Evolutionary conservation across 441 rosid species (phyloP).

Genomic region (Mallotus repandus): DNA sequence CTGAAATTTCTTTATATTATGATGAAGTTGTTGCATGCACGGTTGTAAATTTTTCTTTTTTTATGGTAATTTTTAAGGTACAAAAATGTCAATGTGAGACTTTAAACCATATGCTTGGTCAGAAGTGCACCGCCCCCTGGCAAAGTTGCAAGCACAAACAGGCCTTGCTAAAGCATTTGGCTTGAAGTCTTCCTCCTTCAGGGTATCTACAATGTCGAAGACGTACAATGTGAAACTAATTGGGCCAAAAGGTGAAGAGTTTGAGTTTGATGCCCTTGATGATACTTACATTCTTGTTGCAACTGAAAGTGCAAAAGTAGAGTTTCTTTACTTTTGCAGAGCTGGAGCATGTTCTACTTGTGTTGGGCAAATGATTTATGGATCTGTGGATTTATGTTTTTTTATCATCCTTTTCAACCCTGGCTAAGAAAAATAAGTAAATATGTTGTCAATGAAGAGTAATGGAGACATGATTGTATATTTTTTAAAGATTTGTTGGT

Average conservation of each 20-base stretch:
- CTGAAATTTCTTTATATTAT: background rate
- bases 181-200: conserved; percentile 38
- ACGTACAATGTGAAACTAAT: conserved; percentile 77
- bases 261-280: conserved; percentile 58
- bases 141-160: conserved; percentile 9
- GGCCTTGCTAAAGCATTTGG: conserved; percentile 29
- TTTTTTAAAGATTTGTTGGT: no score
- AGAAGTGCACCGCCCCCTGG: conserved; percentile 19
- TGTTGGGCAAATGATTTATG: conserved; percentile 56
- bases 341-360: conserved; percentile 94
- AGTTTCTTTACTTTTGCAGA: conserved; percentile 82
- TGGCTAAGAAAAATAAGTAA: no score
- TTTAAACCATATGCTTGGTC: conserved; percentile 33
- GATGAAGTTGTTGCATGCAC: background rate
- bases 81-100: conserved; percentile 16
- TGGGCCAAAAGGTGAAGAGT: conserved; percentile 59
- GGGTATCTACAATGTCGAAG: conserved; percentile 44
- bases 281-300: conserved; percentile 69
- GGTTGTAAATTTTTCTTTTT: no score
- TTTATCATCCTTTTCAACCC: no score
- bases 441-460: no score
- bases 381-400: conserved; percentile 42
- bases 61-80: no score
- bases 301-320: conserved; percentile 74
- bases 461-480: no score